Conservation (phyloP, 352 stramenopile species). For the Globisporangium barbulae region DNA sequence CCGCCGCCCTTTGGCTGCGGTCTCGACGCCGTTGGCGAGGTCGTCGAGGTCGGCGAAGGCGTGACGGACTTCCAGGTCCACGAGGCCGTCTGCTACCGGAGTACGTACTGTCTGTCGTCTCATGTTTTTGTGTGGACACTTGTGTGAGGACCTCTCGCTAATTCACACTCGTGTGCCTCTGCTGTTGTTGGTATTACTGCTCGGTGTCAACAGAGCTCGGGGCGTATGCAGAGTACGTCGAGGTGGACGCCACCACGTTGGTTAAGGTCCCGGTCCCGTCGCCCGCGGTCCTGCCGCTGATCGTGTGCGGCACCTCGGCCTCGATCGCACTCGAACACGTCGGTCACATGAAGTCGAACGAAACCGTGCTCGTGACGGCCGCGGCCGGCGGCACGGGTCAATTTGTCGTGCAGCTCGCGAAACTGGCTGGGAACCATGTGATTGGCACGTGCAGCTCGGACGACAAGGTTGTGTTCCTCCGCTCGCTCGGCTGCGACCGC, state of each 20-base stretch:
- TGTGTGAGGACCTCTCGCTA: not conserved
- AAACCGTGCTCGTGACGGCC: constrained; percentile 62
- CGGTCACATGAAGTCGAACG: constrained; percentile 50
- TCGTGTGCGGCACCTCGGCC: constrained; percentile 36
- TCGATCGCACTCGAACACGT: constrained; percentile 50
- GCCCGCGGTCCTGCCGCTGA: constrained; percentile 29
- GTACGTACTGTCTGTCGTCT: constrained; percentile 13
- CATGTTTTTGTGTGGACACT: not conserved
- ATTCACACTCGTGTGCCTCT: not conserved
- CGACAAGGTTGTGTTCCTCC: constrained; percentile 83
- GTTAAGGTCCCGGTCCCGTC: constrained; percentile 24
- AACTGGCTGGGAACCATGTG: constrained; percentile 74
- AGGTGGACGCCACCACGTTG: constrained; percentile 29
- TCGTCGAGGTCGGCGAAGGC: constrained; percentile 32
- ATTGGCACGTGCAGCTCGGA: constrained; percentile 81
- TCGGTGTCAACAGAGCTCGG: constrained; percentile 26
- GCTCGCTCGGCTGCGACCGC: constrained; percentile 59
- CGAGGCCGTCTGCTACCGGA: constrained; percentile 42
- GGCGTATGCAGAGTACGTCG: constrained; percentile 50
- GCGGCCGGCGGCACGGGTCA: constrained; percentile 77
- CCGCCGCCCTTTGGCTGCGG: constrained; percentile 43
- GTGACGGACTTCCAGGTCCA: constrained; percentile 48
- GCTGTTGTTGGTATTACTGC: not conserved
- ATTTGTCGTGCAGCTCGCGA: constrained; percentile 83
- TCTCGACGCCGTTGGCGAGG: constrained; percentile 39